Evolutionary conservation across 2,329 filamentous ascomycete genomes (phyloP).

Genomic region (Diaporthe sp.): DNA sequence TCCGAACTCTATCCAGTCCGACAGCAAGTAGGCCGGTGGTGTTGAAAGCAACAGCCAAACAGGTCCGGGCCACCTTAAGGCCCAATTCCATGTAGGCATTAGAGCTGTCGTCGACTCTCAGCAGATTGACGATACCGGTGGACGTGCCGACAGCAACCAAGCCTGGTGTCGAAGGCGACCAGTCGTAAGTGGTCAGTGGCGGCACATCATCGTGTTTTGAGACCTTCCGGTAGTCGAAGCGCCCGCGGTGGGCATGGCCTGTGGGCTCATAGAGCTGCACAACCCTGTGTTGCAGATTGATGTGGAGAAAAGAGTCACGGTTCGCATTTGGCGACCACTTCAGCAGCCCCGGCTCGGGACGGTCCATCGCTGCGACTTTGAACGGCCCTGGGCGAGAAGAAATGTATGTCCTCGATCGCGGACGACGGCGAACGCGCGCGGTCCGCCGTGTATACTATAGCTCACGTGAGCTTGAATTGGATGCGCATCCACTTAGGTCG

Average conservation of each 20-base stretch:
- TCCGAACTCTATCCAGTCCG: conserved; percentile 83
- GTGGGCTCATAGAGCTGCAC: conserved; percentile 75
- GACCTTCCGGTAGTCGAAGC: conserved; percentile 70
- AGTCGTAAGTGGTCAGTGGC: conserved; percentile 75
- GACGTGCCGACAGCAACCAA: conserved; percentile 82
- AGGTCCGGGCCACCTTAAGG: conserved; percentile 82
- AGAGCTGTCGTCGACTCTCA: conserved; percentile 79
- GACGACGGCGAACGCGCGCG: neutral
- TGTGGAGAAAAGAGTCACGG: conserved; percentile 73
- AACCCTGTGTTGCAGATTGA: conserved; percentile 74
- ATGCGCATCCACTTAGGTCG: neutral
- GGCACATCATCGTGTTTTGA: conserved; percentile 75
- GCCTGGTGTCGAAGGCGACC: conserved; percentile 73
- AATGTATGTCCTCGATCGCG: neutral
- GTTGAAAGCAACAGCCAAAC: conserved; percentile 86
- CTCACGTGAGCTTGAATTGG: conserved; percentile 19
- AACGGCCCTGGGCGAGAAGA: neutral
- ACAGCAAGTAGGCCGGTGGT: conserved; percentile 80
- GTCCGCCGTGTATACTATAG: conserved; percentile 1
- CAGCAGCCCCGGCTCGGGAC: conserved; percentile 73
- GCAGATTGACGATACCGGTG: conserved; percentile 80
- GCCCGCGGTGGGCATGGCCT: conserved; percentile 68
- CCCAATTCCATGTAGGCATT: conserved; percentile 76
- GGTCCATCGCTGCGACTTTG: conserved; percentile 61
- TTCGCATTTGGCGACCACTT: conserved; percentile 75